These are phyloP conservation scores for Didymella sp. DNA, from an alignment of 2,329 filamentous ascomycete species.

Conservation along the genomic window DNA sequence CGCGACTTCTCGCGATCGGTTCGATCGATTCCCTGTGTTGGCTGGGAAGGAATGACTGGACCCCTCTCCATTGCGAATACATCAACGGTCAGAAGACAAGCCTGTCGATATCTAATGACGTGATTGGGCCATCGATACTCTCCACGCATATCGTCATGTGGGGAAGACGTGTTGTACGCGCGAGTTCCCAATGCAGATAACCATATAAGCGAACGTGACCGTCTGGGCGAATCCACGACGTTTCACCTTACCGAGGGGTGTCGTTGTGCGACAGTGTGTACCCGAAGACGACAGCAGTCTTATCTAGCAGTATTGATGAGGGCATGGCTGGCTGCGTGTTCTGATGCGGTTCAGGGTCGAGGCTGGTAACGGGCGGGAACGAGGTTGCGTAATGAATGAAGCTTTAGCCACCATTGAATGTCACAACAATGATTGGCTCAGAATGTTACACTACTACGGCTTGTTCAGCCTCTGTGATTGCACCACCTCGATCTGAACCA, in stretches of 20 bases:
- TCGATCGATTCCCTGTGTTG: constrained; percentile 1
- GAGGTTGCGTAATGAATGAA: constrained; percentile 15
- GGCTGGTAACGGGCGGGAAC: constrained; percentile 14
- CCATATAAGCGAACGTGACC: constrained; percentile 6
- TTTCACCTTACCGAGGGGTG: constrained; percentile 4
- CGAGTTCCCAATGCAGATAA: constrained; percentile 7
- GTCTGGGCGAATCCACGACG: constrained; percentile 1
- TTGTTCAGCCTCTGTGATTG: constrained; percentile 17
- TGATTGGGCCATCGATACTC: constrained; percentile 1
- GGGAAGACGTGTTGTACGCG: constrained; percentile 12
- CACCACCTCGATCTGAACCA: constrained; percentile 11
- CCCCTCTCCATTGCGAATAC: background rate
- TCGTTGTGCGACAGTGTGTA: constrained; percentile 13
- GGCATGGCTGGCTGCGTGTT: constrained; percentile 11
- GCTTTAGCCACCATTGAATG: constrained; percentile 5
- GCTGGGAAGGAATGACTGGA: constrained; percentile 17
- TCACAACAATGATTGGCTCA: background rate
- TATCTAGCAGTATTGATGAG: constrained; percentile 10
- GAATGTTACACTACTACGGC: constrained; percentile 6
- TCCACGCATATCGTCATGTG: background rate
- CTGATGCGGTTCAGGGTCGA: constrained; percentile 1
- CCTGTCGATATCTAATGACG: background rate
- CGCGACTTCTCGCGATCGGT: background rate
- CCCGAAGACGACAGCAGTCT: constrained; percentile 7
- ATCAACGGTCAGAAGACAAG: constrained; percentile 9